phyloP scores from a whole-genome alignment of 2,329 filamentous ascomycete species.

The Xenosphaeropsis pyriputrescens region DNA sequence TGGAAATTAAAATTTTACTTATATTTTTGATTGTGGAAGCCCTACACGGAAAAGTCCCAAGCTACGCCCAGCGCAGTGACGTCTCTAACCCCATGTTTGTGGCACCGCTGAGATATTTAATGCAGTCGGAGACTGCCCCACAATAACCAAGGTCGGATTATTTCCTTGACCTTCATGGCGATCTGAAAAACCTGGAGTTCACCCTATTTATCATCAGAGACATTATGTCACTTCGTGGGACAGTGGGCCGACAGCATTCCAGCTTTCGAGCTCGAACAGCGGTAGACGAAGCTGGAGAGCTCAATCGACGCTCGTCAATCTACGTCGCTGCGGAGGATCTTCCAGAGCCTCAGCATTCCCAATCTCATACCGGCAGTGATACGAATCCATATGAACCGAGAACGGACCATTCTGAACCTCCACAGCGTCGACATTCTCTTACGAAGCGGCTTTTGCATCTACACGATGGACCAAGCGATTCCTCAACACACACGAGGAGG shows the following conservation, averaged over 20 bases:
- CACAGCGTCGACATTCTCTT: conserved; percentile 10
- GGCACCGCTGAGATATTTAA: too few relatives aligned
- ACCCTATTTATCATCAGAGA: too few relatives aligned
- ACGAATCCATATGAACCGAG: conserved; percentile 13
- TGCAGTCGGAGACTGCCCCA: too few relatives aligned
- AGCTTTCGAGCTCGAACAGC: conserved; percentile 29
- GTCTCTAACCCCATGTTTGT: too few relatives aligned
- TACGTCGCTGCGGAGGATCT: conserved; percentile 2
- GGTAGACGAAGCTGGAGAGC: conserved; percentile 25
- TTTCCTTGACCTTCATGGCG: too few relatives aligned
- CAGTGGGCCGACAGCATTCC: conserved; percentile 14
- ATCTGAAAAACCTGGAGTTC: too few relatives aligned
- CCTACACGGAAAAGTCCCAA: too few relatives aligned
- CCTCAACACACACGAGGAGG: conserved; percentile 3
- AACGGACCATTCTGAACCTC: conserved; percentile 10
- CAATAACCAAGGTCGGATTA: too few relatives aligned
- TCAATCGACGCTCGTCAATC: conserved; percentile 22
- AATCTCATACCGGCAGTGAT: conserved; percentile 1
- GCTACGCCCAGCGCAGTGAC: too few relatives aligned
- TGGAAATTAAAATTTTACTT: too few relatives aligned
- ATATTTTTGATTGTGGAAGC: too few relatives aligned
- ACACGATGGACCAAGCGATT: conserved; percentile 4
- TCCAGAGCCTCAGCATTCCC: background rate
- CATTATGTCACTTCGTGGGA: background rate
- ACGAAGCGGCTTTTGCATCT: conserved; percentile 11